A percentile compares a stretch with the other conserved stretches of the same genome.
These are phyloP conservation scores for Aspergillus nidulans DNA, from an alignment of 495 filamentous ascomycete genomes.

Conservation along the genomic window DNA sequence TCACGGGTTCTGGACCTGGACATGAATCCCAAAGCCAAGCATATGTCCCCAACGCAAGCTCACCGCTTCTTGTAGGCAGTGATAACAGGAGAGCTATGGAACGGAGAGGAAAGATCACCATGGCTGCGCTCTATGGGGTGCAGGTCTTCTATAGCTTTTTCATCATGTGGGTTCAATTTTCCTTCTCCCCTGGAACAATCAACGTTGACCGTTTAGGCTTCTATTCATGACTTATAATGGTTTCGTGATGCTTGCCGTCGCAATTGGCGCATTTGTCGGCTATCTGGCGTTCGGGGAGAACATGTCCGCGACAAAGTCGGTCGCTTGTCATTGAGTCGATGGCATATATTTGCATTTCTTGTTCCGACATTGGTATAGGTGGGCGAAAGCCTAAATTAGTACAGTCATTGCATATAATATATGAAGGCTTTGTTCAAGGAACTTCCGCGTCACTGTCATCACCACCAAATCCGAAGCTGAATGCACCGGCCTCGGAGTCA, in stretches of 20 bases:
- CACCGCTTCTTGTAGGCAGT: constrained; percentile 66
- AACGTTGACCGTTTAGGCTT: constrained; percentile 57
- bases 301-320: constrained; percentile 69
- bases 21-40: constrained; percentile 8
- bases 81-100: constrained; percentile 41
- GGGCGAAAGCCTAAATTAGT: neutral
- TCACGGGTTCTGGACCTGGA: constrained; percentile 22
- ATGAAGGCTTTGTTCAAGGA: constrained; percentile 26
- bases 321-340: constrained; percentile 73
- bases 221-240: constrained; percentile 99
- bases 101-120: constrained; percentile 63
- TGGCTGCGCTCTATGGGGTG: constrained; percentile 79
- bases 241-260: constrained; percentile 90
- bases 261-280: constrained; percentile 81
- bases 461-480: constrained; percentile 80
- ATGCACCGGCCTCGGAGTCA: constrained; percentile 50
- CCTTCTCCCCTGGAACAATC: neutral
- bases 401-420: constrained; percentile 4
- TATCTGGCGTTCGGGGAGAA: constrained; percentile 75
- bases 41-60: constrained; percentile 52
- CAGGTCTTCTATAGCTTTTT: constrained; percentile 99
- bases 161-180: constrained; percentile 79
- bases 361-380: neutral
- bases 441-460: constrained; percentile 56
- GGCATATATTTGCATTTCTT: neutral